These are phyloP conservation scores for Fraxinus americana DNA, from an alignment of 257 asterid genomes.

Conservation along the genomic window DNA sequence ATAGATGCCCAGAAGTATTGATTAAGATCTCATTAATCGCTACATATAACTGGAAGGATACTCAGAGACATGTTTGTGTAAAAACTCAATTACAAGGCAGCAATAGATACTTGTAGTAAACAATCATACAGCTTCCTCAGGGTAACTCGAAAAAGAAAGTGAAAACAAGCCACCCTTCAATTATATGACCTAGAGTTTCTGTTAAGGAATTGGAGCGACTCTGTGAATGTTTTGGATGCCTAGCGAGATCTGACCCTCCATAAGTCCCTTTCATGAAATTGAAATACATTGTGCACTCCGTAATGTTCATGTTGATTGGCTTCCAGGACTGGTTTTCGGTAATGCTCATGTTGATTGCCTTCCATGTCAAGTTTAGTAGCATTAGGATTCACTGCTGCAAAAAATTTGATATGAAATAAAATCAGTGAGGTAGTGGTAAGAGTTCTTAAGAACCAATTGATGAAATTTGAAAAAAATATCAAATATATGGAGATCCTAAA, in stretches of 20 bases:
- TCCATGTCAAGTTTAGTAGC: not conserved
- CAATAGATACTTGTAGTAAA: slow-evolving; percentile 6
- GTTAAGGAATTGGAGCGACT: slow-evolving; percentile 19
- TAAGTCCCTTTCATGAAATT: slow-evolving; percentile 15
- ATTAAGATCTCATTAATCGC: not conserved
- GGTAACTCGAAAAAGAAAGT: slow-evolving; percentile 17
- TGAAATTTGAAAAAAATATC: not conserved
- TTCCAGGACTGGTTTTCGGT: not conserved
- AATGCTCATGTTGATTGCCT: slow-evolving; percentile 1
- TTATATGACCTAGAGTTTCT: slow-evolving; percentile 12
- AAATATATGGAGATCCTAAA: too few species aligned
- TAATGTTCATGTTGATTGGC: not conserved
- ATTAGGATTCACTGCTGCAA: not conserved
- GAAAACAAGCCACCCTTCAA: slow-evolving; percentile 13
- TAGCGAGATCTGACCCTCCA: slow-evolving; percentile 25
- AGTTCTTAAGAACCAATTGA: not conserved
- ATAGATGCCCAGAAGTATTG: not conserved
- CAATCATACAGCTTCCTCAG: slow-evolving; percentile 5
- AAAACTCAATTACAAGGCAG: not conserved
- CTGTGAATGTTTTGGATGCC: slow-evolving; percentile 6
- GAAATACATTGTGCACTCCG: slow-evolving; percentile 18
- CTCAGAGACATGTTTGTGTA: not conserved
- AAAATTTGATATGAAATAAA: not conserved
- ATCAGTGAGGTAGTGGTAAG: not conserved
- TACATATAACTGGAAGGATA: not conserved